Conservation (phyloP, 169 alveolate species). For the Plasmodium coatneyi region DNA sequence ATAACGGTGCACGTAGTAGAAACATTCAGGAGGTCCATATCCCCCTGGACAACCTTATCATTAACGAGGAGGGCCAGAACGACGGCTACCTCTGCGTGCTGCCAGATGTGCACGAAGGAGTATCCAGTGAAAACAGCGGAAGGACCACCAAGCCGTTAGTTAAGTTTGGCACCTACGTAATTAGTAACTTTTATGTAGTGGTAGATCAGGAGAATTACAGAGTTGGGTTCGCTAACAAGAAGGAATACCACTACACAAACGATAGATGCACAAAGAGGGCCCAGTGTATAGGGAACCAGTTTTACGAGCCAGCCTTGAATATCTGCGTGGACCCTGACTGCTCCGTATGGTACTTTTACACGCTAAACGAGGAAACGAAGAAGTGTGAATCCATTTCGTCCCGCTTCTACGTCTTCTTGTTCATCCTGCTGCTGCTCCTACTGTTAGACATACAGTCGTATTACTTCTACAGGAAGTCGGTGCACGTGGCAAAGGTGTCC, state of each 20-base stretch:
- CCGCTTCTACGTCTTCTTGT: conserved; percentile 29
- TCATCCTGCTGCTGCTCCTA: conserved; percentile 5
- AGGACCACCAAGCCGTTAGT: conserved; percentile 82
- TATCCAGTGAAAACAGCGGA: conserved; percentile 37
- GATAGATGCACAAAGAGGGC: conserved; percentile 75
- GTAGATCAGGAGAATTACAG: conserved; percentile 80
- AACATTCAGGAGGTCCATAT: conserved; percentile 43
- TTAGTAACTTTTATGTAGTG: conserved; percentile 79
- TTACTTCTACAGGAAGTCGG: conserved; percentile 57
- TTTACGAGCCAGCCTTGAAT: conserved; percentile 82
- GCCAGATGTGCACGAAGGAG: conserved; percentile 77
- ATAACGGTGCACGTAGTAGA: background rate
- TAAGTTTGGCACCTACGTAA: conserved; percentile 83
- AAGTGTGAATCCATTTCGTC: conserved; percentile 54
- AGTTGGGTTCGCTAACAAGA: conserved; percentile 80
- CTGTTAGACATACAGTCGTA: conserved; percentile 69
- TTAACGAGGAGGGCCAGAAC: conserved; percentile 32
- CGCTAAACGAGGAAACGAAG: conserved; percentile 75
- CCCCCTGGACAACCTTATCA: conserved; percentile 76
- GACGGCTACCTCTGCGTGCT: conserved; percentile 75
- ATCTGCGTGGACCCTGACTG: conserved; percentile 83
- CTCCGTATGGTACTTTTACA: conserved; percentile 82
- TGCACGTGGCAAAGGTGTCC: conserved; percentile 61
- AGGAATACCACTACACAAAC: conserved; percentile 33
- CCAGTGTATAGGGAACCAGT: conserved; percentile 81